Evolutionary conservation across 2,329 filamentous ascomycete genomes (phyloP).

Genomic region (Fusarium fracticaudum): DNA sequence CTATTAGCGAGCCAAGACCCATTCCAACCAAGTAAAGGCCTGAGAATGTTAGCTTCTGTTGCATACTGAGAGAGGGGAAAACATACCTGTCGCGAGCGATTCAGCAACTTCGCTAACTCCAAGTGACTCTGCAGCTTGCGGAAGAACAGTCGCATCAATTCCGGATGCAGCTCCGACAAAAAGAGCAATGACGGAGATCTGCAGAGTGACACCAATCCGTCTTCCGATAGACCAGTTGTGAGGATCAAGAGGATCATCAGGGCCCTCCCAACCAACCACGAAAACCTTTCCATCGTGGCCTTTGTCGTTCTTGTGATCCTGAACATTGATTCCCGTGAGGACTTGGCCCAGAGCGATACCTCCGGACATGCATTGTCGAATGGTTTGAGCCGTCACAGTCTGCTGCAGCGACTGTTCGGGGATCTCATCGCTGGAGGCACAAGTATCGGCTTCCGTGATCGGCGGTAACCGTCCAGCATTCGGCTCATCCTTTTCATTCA

Average conservation of each 20-base stretch:
- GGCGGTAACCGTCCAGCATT: not conserved
- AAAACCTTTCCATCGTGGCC: slow-evolving; percentile 45
- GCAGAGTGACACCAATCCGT: slow-evolving; percentile 51
- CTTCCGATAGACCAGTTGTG: slow-evolving; percentile 55
- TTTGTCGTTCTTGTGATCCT: slow-evolving; percentile 35
- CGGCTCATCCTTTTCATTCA: not conserved
- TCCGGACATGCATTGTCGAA: slow-evolving; percentile 15
- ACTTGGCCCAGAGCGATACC: slow-evolving; percentile 41
- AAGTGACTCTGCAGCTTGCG: slow-evolving; percentile 56
- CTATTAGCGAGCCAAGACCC: slow-evolving; percentile 49
- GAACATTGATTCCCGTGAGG: slow-evolving; percentile 45
- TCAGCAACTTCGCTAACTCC: slow-evolving; percentile 60
- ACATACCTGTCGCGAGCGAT: slow-evolving; percentile 56
- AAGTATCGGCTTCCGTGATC: not conserved
- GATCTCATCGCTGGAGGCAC: not conserved
- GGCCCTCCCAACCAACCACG: slow-evolving; percentile 46
- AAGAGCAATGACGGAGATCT: slow-evolving; percentile 59
- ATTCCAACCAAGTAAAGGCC: slow-evolving; percentile 50
- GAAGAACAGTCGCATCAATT: slow-evolving; percentile 60
- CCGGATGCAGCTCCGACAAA: slow-evolving; percentile 61
- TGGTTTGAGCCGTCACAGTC: slow-evolving; percentile 1
- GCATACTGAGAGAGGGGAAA: fast-evolving
- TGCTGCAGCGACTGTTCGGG: not conserved
- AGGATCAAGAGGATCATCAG: slow-evolving; percentile 55
- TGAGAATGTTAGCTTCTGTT: not conserved